Evolutionary conservation across 2,329 filamentous ascomycete species (phyloP), one percentile per base, ranked within the genome.

Genomic region (Aspergillus sp.): DNA sequence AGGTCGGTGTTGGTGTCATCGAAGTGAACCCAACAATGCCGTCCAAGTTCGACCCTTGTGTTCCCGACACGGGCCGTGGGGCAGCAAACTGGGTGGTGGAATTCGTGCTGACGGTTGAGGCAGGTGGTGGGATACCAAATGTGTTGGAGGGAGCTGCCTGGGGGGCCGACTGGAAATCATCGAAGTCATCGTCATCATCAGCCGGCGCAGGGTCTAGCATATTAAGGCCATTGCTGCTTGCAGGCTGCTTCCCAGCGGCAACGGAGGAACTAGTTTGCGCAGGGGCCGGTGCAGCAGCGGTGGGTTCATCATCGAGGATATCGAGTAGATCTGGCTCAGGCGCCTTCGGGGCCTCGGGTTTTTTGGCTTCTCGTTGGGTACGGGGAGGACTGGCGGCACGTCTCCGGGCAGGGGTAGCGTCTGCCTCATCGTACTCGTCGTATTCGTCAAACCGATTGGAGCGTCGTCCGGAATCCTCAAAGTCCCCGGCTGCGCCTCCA

Each of bases 321-420:
- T 90, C 92, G 73, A 99, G 93, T 25, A 99, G 82, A 74, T 99
- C 95, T 25, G 90, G 86, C 68, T 96, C 91, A n/a, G 92, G 91
- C 65, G 89, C 90, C 78, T 95, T 96, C 7, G 87, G 80, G 19
- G 87, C 84, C 66, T 90, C 86, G 19, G 86, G 81, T 71, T 88
- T 88, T 76, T 89, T 90, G 64, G 78, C 63, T 64, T 80, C 77
- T 62, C 71, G 70, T 65, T 72, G 77, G 53, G 74, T 65, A 45
- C 66, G 66, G 4, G 71, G 68, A 58, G 68, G 67, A 56, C 72
- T 64, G 55, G 81, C 77, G 70, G 81, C 85, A 67, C 81, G 78
- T 64, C 80, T 79, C 35, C 79, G 78, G 23, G 84, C 76, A 58
- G 84, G 78, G 52, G 81, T 73, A 50, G 77, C 77, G 49, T 82